Evolutionary conservation across 768 basidiomycete genomes (phyloP).

Genomic region (Psilocybe sp.): DNA sequence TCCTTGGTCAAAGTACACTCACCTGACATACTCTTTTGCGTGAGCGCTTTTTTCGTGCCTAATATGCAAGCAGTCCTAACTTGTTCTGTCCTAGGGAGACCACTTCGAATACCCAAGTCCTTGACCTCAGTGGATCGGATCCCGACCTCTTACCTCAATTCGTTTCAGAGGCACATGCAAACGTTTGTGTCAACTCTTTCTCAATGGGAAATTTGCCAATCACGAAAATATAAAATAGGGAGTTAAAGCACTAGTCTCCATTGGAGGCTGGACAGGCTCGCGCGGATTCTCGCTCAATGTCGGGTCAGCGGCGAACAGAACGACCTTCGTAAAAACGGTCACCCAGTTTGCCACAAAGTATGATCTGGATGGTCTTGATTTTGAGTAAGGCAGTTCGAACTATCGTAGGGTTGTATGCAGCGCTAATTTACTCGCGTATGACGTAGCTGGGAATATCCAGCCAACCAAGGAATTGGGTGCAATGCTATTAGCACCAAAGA

Average conservation of each 20-base stretch:
- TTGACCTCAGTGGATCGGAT: constrained; percentile 43
- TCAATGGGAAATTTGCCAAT: background rate
- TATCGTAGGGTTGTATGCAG: background rate
- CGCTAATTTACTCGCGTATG: background rate
- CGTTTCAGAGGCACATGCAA: constrained; percentile 42
- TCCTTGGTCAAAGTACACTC: constrained; percentile 66
- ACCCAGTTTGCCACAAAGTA: constrained; percentile 49
- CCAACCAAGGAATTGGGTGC: constrained; percentile 63
- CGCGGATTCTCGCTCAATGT: constrained; percentile 62
- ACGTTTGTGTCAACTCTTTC: constrained; percentile 27
- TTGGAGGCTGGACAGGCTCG: constrained; percentile 75
- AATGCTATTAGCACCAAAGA: constrained; percentile 65
- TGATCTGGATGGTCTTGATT: constrained; percentile 56
- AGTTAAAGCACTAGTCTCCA: constrained; percentile 55
- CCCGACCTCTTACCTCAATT: constrained; percentile 52
- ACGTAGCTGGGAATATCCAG: constrained; percentile 86
- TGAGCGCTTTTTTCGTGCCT: constrained; percentile 29
- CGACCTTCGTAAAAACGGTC: constrained; percentile 61
- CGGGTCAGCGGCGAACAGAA: constrained; percentile 54
- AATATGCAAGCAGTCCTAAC: constrained; percentile 6
- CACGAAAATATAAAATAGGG: constrained; percentile 31
- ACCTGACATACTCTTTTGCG: constrained; percentile 72
- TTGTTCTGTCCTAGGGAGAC: constrained; percentile 27
- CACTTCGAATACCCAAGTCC: constrained; percentile 30
- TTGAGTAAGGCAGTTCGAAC: constrained; percentile 35